Evolutionary conservation across 441 rosid species (phyloP).

Genomic region (Mallotus repandus): DNA sequence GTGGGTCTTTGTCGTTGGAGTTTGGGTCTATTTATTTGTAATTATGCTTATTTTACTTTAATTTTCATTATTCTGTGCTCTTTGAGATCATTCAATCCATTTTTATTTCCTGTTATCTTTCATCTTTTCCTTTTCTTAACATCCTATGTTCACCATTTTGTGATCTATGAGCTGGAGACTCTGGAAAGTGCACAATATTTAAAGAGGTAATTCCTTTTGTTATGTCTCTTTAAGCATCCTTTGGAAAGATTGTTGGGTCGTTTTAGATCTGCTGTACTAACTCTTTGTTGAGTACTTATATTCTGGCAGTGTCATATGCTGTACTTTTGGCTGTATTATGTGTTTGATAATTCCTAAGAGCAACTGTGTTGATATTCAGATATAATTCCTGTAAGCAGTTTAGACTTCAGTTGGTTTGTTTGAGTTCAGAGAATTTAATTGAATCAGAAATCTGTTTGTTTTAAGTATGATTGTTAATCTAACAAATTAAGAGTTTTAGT

Average conservation of each 20-base stretch:
- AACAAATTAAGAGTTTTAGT: too few species aligned
- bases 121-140: background rate
- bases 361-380: too few species aligned
- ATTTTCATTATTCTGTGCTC: background rate
- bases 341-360: too few species aligned
- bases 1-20: background rate
- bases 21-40: background rate
- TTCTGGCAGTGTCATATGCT: background rate
- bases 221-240: background rate
- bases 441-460: too few species aligned
- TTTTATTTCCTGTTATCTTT: conserved; percentile 5
- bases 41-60: background rate
- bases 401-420: too few species aligned
- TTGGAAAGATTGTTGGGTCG: background rate
- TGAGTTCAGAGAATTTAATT: too few species aligned
- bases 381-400: too few species aligned
- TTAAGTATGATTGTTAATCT: too few species aligned
- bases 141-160: conserved; percentile 15
- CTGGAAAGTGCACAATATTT: conserved; percentile 97
- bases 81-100: background rate
- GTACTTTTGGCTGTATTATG: too few species aligned
- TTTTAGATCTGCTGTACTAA: background rate
- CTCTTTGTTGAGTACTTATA: background rate
- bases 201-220: conserved; percentile 31
- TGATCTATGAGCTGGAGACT: conserved; percentile 89